Evolutionary conservation across 148 eudicot genomes (phyloP).

Genomic region (Polygonum maritimum): DNA sequence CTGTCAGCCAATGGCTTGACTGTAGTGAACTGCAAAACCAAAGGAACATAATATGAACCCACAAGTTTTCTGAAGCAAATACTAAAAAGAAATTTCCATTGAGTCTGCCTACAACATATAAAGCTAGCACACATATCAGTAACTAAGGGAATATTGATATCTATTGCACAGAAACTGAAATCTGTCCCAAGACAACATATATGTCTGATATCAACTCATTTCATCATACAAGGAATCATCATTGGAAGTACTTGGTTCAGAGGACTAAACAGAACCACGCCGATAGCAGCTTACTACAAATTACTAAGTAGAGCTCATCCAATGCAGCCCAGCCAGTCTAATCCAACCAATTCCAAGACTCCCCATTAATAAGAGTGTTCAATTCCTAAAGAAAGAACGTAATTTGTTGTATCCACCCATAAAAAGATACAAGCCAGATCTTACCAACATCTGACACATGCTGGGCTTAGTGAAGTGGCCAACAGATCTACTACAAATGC

Average conservation of each 20-base stretch:
- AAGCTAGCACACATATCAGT: not conserved
- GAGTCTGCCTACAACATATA: not conserved
- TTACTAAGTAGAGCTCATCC: not conserved
- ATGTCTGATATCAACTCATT: not conserved
- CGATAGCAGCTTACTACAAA: not conserved
- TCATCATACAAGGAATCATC: not conserved
- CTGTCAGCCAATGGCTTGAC: constrained; percentile 80
- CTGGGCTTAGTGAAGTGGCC: not conserved
- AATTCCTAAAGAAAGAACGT: not conserved
- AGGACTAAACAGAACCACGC: not conserved
- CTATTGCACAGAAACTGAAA: not conserved
- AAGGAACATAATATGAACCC: not conserved
- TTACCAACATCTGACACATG: not conserved
- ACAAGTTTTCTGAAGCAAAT: not conserved
- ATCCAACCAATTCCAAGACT: not conserved
- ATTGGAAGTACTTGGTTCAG: not conserved
- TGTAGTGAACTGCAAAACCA: constrained; percentile 52
- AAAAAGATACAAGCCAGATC: not conserved
- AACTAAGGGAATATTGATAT: not conserved
- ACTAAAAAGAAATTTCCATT: not conserved
- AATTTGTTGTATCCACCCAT: not conserved
- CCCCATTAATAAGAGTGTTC: not conserved
- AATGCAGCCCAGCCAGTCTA: not conserved
- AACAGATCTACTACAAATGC: not conserved
- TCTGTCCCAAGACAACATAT: not conserved